Evolutionary conservation across 179 eudicot genomes (phyloP), one percentile per base, ranked within the genome.

Genomic region (Beta lomatogona): DNA sequence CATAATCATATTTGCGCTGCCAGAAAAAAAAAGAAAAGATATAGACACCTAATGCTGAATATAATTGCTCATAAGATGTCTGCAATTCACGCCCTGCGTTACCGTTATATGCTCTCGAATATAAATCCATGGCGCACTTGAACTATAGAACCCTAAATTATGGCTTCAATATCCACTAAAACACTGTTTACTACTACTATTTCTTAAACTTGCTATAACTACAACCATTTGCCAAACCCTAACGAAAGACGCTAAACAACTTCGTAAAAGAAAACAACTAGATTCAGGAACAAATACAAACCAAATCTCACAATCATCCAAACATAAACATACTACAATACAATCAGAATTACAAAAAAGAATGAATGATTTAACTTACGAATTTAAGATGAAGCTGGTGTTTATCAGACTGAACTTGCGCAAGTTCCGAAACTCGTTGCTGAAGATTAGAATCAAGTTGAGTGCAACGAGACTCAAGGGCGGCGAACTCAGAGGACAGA

Each of bases 331-430:
- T 28, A 28, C 31, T 28, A 28, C 31, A 28, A 28, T 28, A 28
- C 31, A 44, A 75, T 21, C 16, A 36, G 63, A 52, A 75, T 13
- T 45, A 50, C 53, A 15, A 15, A 55, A 84, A 44, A 9, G 53
- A 18, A 75, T 19, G n/a, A n/a, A 45, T 52, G 41, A 22, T 48
- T 25, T 59, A 75, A 52, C 85, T 77, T 87, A 96, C 99, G 53
- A 86, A 83, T 81, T 86, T 87, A 52, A 93, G 80, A 72, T 86
- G 89, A 75, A 89, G 87, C 81, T 95, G 97, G 72, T 90, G 97
- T 82, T 97, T 95, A 15, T 90, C 90, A 7, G 97, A 85, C 77
- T 89, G 93, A 18, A 87, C 85, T 55, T 86, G 83, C 1, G 95
- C 95, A 4, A 93, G 84, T 41, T 91, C 97, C 5, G 97, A 84